Evolutionary conservation across 345 rosid genomes (phyloP).

Genomic region (Brassica rapa): DNA sequence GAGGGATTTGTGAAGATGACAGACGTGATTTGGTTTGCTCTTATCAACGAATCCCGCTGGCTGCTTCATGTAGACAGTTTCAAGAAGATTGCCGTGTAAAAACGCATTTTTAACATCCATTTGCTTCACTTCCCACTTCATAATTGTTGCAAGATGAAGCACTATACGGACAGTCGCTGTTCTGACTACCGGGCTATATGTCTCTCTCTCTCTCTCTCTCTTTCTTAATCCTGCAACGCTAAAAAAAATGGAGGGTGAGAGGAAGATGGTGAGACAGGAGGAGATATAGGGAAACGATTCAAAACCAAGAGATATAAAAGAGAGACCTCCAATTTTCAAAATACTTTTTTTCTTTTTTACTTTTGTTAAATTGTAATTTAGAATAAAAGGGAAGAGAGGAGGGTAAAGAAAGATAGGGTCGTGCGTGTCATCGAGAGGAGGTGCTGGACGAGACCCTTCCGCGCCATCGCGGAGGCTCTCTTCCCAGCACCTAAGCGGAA

Average conservation of each 20-base stretch:
- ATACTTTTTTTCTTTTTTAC: neutral
- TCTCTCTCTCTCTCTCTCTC: neutral
- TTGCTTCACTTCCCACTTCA: no score
- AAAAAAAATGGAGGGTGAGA: slow-evolving; percentile 34
- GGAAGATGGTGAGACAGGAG: slow-evolving; percentile 30
- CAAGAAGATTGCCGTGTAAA: no score
- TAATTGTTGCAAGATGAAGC: no score
- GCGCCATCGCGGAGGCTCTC: slow-evolving; percentile 45
- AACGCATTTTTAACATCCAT: no score
- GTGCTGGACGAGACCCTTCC: slow-evolving; percentile 40
- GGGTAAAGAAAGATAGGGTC: slow-evolving; percentile 44
- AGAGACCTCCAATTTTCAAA: neutral
- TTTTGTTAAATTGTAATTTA: neutral
- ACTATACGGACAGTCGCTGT: no score
- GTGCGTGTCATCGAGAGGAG: slow-evolving; percentile 47
- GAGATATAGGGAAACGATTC: slow-evolving; percentile 13
- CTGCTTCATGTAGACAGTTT: no score
- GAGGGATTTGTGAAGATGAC: no score
- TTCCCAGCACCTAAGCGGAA: slow-evolving; percentile 37
- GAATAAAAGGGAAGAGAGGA: neutral
- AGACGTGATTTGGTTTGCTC: no score
- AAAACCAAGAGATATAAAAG: neutral
- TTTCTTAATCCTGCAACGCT: slow-evolving; percentile 14
- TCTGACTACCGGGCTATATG: no score
- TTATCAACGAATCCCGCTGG: no score